phyloP scores from a whole-genome alignment of 2,329 filamentous ascomycete genomes.

The Ophiostoma perfectum region DNA sequence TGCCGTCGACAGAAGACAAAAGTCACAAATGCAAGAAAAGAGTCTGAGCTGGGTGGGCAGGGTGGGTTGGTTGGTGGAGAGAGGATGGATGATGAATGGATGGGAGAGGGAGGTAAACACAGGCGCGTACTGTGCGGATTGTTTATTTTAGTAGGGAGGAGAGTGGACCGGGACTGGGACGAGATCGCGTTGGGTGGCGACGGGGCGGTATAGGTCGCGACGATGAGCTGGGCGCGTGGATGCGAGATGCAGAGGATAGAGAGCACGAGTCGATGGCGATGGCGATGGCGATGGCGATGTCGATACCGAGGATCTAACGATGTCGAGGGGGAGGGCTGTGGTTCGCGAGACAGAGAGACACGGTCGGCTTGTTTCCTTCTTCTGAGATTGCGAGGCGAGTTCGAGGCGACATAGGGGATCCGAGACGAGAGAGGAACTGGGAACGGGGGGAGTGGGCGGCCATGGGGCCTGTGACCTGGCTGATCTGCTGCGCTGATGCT shows the following conservation, averaged over 20 bases:
- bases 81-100: not conserved
- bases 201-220: not conserved
- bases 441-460: conserved; percentile 17
- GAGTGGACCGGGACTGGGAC: conserved; percentile 17
- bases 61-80: conserved; percentile 17
- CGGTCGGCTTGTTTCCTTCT: not conserved
- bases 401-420: no score
- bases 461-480: not conserved
- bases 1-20: not conserved
- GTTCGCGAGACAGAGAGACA: no score
- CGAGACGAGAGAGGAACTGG: not conserved
- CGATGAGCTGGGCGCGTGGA: not conserved
- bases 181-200: conserved; percentile 19
- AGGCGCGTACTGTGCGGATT: conserved; percentile 21
- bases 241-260: not conserved
- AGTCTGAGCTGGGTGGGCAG: conserved; percentile 8
- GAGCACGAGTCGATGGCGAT: not conserved
- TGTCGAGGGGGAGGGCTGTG: not conserved
- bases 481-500: conserved; percentile 5
- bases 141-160: conserved; percentile 17
- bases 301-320: no score
- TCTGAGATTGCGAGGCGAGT: not conserved
- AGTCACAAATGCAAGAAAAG: not conserved
- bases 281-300: not conserved
- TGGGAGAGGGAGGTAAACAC: conserved; percentile 19